Conservation (phyloP, 352 stramenopile genomes). For the Pythium grandisporangium region DNA sequence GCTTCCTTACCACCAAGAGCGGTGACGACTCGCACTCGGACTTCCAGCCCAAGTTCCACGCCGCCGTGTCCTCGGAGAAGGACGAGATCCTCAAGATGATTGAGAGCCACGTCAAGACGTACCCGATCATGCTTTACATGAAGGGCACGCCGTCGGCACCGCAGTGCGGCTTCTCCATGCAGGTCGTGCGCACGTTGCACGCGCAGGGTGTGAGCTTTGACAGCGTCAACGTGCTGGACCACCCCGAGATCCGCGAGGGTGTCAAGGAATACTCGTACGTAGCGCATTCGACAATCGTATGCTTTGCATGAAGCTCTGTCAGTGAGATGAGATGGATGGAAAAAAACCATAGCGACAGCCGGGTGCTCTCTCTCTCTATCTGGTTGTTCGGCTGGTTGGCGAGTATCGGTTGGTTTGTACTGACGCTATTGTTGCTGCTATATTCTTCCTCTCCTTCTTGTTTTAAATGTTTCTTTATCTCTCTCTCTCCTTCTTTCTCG, state of each 20-base stretch:
- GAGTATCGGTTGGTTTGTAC: too few relatives aligned
- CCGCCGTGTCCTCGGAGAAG: slow-evolving; percentile 76
- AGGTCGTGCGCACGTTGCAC: slow-evolving; percentile 94
- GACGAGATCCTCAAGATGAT: slow-evolving; percentile 89
- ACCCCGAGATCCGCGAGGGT: slow-evolving; percentile 96
- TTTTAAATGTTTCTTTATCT: not conserved
- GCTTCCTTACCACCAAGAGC: slow-evolving; percentile 35
- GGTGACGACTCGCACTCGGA: slow-evolving; percentile 78
- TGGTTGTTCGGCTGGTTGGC: slow-evolving; percentile 4
- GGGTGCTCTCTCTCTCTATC: too few relatives aligned
- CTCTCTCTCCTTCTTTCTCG: slow-evolving; percentile 4
- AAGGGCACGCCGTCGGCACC: slow-evolving; percentile 97
- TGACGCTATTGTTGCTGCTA: too few relatives aligned
- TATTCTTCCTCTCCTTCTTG: too few relatives aligned
- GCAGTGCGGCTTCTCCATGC: slow-evolving; percentile 97
- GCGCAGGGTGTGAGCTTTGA: slow-evolving; percentile 92
- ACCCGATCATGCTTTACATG: slow-evolving; percentile 99
- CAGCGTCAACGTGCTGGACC: slow-evolving; percentile 98
- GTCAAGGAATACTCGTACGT: slow-evolving; percentile 98
- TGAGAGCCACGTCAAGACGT: slow-evolving; percentile 82
- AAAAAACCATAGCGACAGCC: too few relatives aligned
- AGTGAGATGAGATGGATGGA: too few relatives aligned
- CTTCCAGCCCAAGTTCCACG: slow-evolving; percentile 84
- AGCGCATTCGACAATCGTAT: too few relatives aligned
- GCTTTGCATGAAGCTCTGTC: too few relatives aligned